These are phyloP conservation scores for Chromera velia DNA, from an alignment of 73 alveolate species.

Conservation along the genomic window DNA sequence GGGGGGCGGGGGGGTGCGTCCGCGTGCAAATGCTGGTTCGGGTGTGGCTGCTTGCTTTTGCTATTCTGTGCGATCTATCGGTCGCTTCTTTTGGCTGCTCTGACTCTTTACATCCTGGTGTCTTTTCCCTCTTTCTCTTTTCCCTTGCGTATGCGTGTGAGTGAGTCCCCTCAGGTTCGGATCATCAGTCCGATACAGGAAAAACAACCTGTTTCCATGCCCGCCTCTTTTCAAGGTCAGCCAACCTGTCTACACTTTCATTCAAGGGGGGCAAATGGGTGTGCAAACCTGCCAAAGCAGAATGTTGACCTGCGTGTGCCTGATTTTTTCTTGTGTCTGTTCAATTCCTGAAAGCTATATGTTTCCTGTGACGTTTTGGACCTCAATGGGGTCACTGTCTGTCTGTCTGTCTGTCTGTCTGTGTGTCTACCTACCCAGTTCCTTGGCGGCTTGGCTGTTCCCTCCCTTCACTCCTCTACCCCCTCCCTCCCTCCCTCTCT, in stretches of 20 bases:
- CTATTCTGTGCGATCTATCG: too few relatives aligned
- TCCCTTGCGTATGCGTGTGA: slow-evolving; percentile 22
- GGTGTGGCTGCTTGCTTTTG: too few relatives aligned
- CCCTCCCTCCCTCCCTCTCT: background rate
- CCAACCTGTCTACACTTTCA: background rate
- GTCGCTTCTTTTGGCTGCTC: background rate
- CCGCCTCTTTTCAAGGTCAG: background rate
- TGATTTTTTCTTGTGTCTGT: background rate
- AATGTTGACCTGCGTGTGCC: background rate
- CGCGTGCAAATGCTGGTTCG: too few relatives aligned
- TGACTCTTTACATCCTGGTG: background rate
- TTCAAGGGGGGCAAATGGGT: background rate
- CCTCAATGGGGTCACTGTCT: background rate
- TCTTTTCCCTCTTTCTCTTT: background rate
- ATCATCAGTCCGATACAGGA: slow-evolving; percentile 22
- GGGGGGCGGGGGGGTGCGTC: too few relatives aligned
- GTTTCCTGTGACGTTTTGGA: background rate
- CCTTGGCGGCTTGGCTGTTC: background rate
- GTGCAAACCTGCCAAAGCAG: background rate
- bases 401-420: background rate
- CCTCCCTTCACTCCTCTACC: background rate
- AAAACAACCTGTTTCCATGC: background rate
- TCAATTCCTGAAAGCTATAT: too few relatives aligned
- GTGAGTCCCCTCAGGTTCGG: background rate
- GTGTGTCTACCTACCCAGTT: background rate